A percentile compares a stretch with the other conserved stretches of the same genome.
Conservation (phyloP, 179 eudicot genomes). For the Corrigiola litoralis region DNA sequence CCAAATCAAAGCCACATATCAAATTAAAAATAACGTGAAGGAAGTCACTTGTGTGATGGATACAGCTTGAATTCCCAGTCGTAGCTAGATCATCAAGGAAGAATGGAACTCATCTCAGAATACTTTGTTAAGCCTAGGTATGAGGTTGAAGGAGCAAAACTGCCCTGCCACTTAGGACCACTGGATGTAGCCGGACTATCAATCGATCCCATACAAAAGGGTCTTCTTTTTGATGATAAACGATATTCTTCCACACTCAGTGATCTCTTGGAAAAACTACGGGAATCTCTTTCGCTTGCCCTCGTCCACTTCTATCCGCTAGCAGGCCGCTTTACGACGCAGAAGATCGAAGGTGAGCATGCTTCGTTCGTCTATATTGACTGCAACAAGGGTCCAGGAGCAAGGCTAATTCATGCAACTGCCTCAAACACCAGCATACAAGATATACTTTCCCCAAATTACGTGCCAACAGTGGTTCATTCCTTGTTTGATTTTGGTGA, state of each 20-base stretch:
- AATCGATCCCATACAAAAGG: slow-evolving; percentile 17
- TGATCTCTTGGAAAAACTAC: background rate
- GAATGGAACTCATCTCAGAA: background rate
- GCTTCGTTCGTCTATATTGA: slow-evolving; percentile 3
- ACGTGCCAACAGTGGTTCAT: background rate
- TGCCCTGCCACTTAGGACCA: background rate
- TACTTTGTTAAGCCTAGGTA: slow-evolving; percentile 16
- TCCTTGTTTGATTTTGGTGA: slow-evolving; percentile 14
- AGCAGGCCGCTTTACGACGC: slow-evolving; percentile 7
- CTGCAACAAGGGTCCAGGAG: slow-evolving; percentile 15
- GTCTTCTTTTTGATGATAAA: slow-evolving; percentile 1
- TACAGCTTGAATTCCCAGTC: no score
- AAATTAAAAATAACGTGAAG: no score
- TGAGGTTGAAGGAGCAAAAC: background rate
- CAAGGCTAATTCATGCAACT: slow-evolving; percentile 4
- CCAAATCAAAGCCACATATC: no score
- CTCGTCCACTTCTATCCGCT: slow-evolving; percentile 14
- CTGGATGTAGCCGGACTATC: background rate
- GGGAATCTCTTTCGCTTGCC: slow-evolving; percentile 3
- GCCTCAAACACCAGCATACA: background rate
- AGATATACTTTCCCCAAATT: background rate
- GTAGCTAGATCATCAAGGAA: no score
- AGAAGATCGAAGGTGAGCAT: background rate
- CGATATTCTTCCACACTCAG: background rate
- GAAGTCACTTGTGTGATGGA: no score